Base-by-base conservation (phyloP, 768 basidiomycete genomes). In the Tephrocybe sp. region DNA sequence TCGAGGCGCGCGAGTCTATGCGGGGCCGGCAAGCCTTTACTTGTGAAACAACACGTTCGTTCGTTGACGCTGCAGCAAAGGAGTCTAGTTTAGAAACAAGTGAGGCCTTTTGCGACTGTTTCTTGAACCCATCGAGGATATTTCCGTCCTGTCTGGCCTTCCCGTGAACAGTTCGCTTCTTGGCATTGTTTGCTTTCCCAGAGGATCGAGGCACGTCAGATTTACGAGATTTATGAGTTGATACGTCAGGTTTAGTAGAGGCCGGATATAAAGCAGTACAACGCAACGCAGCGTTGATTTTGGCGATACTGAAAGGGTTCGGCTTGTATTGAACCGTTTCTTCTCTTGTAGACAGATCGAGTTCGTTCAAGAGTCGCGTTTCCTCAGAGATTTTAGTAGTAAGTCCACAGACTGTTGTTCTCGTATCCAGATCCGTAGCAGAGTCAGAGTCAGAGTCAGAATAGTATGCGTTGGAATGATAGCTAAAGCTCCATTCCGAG, bases 251-350 rank as follows among this genome's bases (percentile, higher is more conserved):
- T 13, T 16, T 23, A 14, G 19, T 19, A 5, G 30, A 9, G 14
- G 17, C 48, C 10, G 33, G 41, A 23, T 55, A 49, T 4, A 30
- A 6, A 33, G 8, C 54, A 13, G 20, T 35, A 9, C 36, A 45
- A 11, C 87, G 79, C 31, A 74, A 72, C 0, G 79, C 79, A 38
- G 89, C 89, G 56, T 92, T 92, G 26, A 87, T 82, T 59, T 83
- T 86, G 3, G 89, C 89, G 49, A 92, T 89, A 49, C 79, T 80
- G 77, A 88, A 92, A 0, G 89, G 89, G 60, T 89, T 91, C 0
- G 87, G 79, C 44, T 80, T 86, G 69, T 83, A 89, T 5, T 70
- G 62, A 1, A 84, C 87, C 30, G 72, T 64, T 47, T 90, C 89
- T 46, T 78, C 68, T 16, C 89, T 73, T 1, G 69, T 60, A 0